phyloP scores from a whole-genome alignment of 768 basidiomycete genomes.

The Heimioporus sp. region DNA sequence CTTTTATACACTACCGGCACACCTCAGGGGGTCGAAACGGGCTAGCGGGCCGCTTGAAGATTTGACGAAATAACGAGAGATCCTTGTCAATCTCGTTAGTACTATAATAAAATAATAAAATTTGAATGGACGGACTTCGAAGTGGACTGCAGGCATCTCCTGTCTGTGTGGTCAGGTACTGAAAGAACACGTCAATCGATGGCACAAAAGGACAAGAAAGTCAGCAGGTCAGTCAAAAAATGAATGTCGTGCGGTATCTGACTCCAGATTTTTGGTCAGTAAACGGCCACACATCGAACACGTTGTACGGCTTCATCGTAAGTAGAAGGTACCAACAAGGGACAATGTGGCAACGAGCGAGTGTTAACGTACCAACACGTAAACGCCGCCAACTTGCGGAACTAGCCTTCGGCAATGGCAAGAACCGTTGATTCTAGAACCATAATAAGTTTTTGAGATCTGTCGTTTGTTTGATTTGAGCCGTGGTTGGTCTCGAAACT shows the following conservation, averaged over 20 bases:
- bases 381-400: neutral
- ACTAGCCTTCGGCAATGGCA: too few species aligned
- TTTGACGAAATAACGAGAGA: neutral
- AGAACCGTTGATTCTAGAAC: too few species aligned
- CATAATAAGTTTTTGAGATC: too few species aligned
- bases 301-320: neutral
- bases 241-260: neutral
- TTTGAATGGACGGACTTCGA: slow-evolving; percentile 17
- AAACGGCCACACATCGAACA: neutral
- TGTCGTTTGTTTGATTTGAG: too few species aligned
- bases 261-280: neutral
- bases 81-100: neutral
- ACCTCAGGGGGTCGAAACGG: neutral
- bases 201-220: neutral
- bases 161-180: neutral
- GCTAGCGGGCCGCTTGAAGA: neutral
- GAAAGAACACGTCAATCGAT: slow-evolving; percentile 7
- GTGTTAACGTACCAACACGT: slow-evolving; percentile 18
- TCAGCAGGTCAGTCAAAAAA: slow-evolving; percentile 5
- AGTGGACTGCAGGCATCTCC: neutral
- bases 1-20: slow-evolving; percentile 15
- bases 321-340: neutral
- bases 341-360: neutral
- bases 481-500: too few species aligned
- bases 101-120: neutral